Base-by-base conservation (phyloP, 768 basidiomycete genomes). In the Calocybe gangraenosa region DNA sequence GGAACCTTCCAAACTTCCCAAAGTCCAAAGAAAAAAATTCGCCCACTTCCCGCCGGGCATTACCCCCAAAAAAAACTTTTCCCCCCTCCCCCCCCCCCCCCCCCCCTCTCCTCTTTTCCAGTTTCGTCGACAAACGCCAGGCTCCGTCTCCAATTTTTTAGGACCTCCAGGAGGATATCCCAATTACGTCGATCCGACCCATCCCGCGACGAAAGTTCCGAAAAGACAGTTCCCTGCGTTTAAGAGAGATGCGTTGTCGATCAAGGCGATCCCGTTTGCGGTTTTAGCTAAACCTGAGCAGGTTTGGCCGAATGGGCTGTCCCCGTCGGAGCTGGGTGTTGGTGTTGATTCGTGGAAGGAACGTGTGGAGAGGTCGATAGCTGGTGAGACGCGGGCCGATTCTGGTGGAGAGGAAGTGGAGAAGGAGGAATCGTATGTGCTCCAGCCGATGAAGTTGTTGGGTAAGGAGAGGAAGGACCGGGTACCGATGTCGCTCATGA, bases 121-220 rank as follows among this genome's bases (percentile, higher is more conserved):
- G 74, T 73, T 69, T 53, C 65, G 63, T 19, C 56, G 63, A 32
- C 71, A 71, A 43, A 70, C 65, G 3, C 73, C 71, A 0, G 75
- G 74, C 7, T 60, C 63, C 14, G 42, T 55, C 11, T 44, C 46
- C 10, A 40, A 54, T 0, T 39, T 63, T 20, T 40, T 59, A 22
- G 22, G 47, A 33, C 23, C 32, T 40, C 41, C 32, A 23, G 6
- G 38, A 28, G 22, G 35, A 11, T 44, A 25, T 9, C 49, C n/a
- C n/a, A n/a, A n/a, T n/a, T n/a, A n/a, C n/a, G n/a, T 70, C 18
- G 68, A 69, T 47, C 61, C 64, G 25, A 47, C 52, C 8, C 65
- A 66, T 41, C 64, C 65, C 7, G 55, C 57, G 7, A 43, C 39
- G 2, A 19, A 3, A 11, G 17, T 46, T 35, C 25, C 25, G 11